Percentiles rank a stretch among this genome's conserved stretches.
These are phyloP conservation scores for Eremothecium coryli DNA, from an alignment of 1,139 yeast species.

Conservation along the genomic window DNA sequence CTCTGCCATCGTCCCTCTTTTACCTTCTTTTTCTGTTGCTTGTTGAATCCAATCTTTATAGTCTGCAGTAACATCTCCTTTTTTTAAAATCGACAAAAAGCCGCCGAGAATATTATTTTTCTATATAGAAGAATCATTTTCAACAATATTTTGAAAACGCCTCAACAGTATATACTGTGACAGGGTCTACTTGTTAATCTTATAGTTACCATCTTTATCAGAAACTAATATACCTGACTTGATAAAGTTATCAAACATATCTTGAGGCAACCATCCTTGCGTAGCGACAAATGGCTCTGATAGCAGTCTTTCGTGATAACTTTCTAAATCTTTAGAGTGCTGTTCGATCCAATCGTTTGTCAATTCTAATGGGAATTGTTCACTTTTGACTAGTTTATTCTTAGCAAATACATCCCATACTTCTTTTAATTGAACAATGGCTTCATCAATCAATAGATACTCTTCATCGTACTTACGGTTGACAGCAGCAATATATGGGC, in stretches of 20 bases:
- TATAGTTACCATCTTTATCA: constrained; percentile 39
- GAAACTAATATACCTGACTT: constrained; percentile 55
- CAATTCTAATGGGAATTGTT: constrained; percentile 52
- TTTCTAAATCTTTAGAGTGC: constrained; percentile 51
- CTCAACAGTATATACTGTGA: too few species aligned
- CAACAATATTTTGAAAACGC: too few species aligned
- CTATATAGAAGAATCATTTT: too few species aligned
- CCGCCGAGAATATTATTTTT: too few species aligned
- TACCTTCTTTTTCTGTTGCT: too few species aligned
- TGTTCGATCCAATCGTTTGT: constrained; percentile 44
- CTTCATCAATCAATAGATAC: constrained; percentile 55
- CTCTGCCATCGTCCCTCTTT: too few species aligned
- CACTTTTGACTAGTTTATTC: constrained; percentile 42
- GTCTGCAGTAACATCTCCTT: too few species aligned
- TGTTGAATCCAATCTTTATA: too few species aligned
- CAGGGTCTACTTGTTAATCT: constrained; percentile 12
- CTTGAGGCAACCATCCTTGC: constrained; percentile 94
- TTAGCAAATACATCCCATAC: constrained; percentile 67
- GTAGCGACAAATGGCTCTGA: constrained; percentile 81
- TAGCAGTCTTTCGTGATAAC: constrained; percentile 58
- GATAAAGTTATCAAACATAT: constrained; percentile 64
- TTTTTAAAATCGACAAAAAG: too few species aligned
- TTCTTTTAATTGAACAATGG: constrained; percentile 61
- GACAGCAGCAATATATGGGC: constrained; percentile 57
- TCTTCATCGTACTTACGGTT: constrained; percentile 57